Percentiles rank a stretch among this genome's conserved stretches.
These are phyloP conservation scores for Fusarium caatingaense DNA, from an alignment of 2,329 filamentous ascomycete species.

Conservation along the genomic window DNA sequence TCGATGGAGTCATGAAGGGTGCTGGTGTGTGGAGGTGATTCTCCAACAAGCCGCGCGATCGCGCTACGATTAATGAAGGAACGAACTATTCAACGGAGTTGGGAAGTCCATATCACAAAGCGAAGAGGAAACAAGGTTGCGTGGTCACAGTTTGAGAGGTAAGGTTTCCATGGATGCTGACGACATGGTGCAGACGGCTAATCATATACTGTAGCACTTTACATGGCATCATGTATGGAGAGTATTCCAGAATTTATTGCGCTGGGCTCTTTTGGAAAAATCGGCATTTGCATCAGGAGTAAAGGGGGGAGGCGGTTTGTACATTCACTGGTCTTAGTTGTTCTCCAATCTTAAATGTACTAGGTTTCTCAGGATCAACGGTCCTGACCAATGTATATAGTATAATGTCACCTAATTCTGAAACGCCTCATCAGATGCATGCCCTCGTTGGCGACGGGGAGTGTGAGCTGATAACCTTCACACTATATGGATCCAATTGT, in stretches of 20 bases:
- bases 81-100: conserved; percentile 26
- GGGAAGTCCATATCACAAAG: conserved; percentile 4
- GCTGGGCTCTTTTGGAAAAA: not conserved
- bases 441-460: conserved; percentile 29
- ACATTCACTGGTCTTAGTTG: conserved; percentile 4
- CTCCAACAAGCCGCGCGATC: not conserved
- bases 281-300: not conserved
- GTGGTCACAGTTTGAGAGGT: conserved; percentile 7
- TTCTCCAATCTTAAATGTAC: conserved; percentile 19
- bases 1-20: conserved; percentile 85
- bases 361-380: conserved; percentile 24
- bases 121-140: not conserved
- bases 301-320: not conserved
- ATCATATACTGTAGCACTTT: not conserved
- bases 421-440: conserved; percentile 48
- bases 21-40: conserved; percentile 83
- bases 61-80: conserved; percentile 34
- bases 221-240: not conserved
- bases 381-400: conserved; percentile 26
- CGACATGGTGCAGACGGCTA: not conserved
- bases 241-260: not conserved
- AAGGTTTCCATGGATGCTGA: not conserved
- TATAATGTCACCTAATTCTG: conserved; percentile 41
- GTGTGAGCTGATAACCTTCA: conserved; percentile 25
- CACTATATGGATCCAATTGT: conserved; percentile 20